Base-by-base conservation (phyloP, 306 rosid species). In the Lathyrus sativus region DNA sequence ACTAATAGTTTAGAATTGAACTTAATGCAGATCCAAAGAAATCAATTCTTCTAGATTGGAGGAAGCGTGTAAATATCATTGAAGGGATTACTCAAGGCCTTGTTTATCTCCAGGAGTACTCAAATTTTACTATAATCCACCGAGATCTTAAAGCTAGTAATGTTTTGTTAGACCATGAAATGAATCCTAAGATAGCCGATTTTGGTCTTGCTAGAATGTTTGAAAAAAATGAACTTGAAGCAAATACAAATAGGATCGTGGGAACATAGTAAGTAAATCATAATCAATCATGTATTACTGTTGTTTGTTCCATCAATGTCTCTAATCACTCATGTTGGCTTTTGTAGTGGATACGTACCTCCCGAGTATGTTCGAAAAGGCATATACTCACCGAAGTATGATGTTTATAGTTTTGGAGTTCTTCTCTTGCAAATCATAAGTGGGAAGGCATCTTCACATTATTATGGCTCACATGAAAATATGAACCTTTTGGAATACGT, bases 41-140 rank as follows among this genome's bases (percentile, higher is more conserved):
- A 80, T 37, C 76, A 64, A 7, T 8, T 54, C 39, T 67, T 11
- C 62, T 90, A 56, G 80, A 85, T 38, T 90, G 91, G 89, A 28
- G 3, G 49, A 80, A 62, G 55, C 79, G 83, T 42, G 85, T 84
- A 15, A 83, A 83, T 33, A 80, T 87, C 43, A 87, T 89, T 53
- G 85, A 85, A 72, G 93, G 91, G 14, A 55, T 90, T 57, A 85
- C 71, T 63, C 93, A 86, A 67, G 93, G 96, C 31, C 91, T 90
- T 79, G 74, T 87, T n/a, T 90, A 90, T 75, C 96, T 87, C 58
- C 91, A 90, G 59, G 91, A 89, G 67, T 81, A 87, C 70, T 89
- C 96, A n/a, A 85, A 88, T 48, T 75, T 85, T 48, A 89, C 86
- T 3, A 82, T 89, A 48, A 82, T 87, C 67, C 93, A 88, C 17